Base-by-base conservation (phyloP, 306 rosid genomes). In the Benincasa hispida region DNA sequence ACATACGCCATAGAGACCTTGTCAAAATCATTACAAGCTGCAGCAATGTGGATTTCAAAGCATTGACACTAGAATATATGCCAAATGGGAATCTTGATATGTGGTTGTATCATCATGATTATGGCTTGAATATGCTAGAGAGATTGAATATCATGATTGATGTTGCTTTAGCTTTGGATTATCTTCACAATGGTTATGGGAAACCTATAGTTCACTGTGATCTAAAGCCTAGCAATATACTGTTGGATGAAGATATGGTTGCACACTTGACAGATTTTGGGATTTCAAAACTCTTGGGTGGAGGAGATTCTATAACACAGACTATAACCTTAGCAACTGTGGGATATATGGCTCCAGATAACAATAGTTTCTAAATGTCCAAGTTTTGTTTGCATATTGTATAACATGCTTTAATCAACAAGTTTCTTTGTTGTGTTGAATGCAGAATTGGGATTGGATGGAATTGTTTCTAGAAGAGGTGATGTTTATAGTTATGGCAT, bases 291-390 rank as follows among this genome's bases (percentile, higher is more conserved):
- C 82, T 86, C 37, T 69, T 86, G 54, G 82, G 80, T 3, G 87
- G 75, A 68, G 89, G 67, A 8, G 50, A 77, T 4, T 79, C 75
- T 15, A 21, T 73, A 54, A 54, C 65, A 0, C 77, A 67, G 28
- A 86, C 87, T 6, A 42, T 68, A 50, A 81, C 87, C 7, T 11
- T 87, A 0, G 90, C 90, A 3, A 82, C 88, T 8, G 45, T 81
- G 42, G 90, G 88, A 5, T 87, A 85, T 48, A 81, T 87, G 82
- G 87, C 88, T 5, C 88, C 90, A 68, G 87, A 85, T 84, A 35
- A 63, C 13, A 18, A 17, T 32, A 17, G 48, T n/a, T 19, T 0
- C 70, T 25, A 70, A 72, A 72, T 35, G 9, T 48, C 76, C 17
- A 72, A 50, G 25, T 72, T n/a, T 68, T 41, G n/a, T 68, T 68